Percentiles rank a stretch among this genome's conserved stretches.
Evolutionary conservation across 164 flowering plant genomes (phyloP).

Genomic region (grape (Vitis vinifera)): ASM3070453v1 NC_081808.1:242501-243000

Average conservation of each 20-base stretch:
- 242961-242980: constrained; percentile 53
- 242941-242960: constrained; percentile 31
- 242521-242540: constrained; percentile 32
- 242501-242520: constrained; percentile 32
- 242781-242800: constrained; percentile 58
- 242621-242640: constrained; percentile 53
- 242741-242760: constrained; percentile 43
- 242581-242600: constrained; percentile 42
- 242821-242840: constrained; percentile 62
- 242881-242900: constrained; percentile 61
- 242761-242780: constrained; percentile 59
- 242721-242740: constrained; percentile 36
- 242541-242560: constrained; percentile 34
- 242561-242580: constrained; percentile 40
- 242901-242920: constrained; percentile 66
- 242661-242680: constrained; percentile 22
- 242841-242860: constrained; percentile 52
- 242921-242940: constrained; percentile 37
- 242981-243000: constrained; percentile 58
- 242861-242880: constrained; percentile 38
- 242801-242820: constrained; percentile 48
- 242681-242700: constrained; percentile 27
- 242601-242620: constrained; percentile 46
- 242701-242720: constrained; percentile 60
- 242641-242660: constrained; percentile 45